phyloP scores from a whole-genome alignment of 1,284 basidiomycete genomes.

The Trichosporon inkin region DNA sequence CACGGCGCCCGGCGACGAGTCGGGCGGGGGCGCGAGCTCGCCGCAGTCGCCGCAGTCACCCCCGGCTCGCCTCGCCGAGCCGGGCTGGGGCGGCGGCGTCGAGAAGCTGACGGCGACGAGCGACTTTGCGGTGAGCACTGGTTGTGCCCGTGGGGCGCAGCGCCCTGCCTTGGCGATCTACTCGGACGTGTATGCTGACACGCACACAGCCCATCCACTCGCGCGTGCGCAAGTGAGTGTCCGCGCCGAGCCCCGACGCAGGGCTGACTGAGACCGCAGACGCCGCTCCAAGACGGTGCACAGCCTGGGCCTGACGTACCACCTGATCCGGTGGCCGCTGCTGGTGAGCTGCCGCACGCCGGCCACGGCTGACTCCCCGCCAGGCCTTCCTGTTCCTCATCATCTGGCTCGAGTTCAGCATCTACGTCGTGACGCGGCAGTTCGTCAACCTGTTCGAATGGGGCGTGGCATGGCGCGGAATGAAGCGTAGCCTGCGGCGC shows the following conservation, averaged over 20 bases:
- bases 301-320: slow-evolving; percentile 70
- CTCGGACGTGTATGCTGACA: slow-evolving; percentile 3
- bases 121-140: slow-evolving; percentile 65
- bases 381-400: slow-evolving; percentile 76
- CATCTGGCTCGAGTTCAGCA: slow-evolving; percentile 78
- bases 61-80: slow-evolving; percentile 12
- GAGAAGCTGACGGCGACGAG: slow-evolving; percentile 81
- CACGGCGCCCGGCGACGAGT: slow-evolving; percentile 28
- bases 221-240: slow-evolving; percentile 55
- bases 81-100: slow-evolving; percentile 36
- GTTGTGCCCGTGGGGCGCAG: neutral
- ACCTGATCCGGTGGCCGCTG: slow-evolving; percentile 81
- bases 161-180: neutral
- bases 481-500: slow-evolving; percentile 71
- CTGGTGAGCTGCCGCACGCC: slow-evolving; percentile 57
- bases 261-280: slow-evolving; percentile 12
- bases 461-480: slow-evolving; percentile 82
- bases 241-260: neutral
- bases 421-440: slow-evolving; percentile 83
- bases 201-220: slow-evolving; percentile 65
- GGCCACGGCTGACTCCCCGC: neutral
- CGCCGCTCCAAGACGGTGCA: slow-evolving; percentile 48
- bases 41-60: neutral
- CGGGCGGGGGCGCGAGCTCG: slow-evolving; percentile 24
- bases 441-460: slow-evolving; percentile 90